phyloP scores from a whole-genome alignment of 768 basidiomycete species.

The Holtermannia corniformis region DNA sequence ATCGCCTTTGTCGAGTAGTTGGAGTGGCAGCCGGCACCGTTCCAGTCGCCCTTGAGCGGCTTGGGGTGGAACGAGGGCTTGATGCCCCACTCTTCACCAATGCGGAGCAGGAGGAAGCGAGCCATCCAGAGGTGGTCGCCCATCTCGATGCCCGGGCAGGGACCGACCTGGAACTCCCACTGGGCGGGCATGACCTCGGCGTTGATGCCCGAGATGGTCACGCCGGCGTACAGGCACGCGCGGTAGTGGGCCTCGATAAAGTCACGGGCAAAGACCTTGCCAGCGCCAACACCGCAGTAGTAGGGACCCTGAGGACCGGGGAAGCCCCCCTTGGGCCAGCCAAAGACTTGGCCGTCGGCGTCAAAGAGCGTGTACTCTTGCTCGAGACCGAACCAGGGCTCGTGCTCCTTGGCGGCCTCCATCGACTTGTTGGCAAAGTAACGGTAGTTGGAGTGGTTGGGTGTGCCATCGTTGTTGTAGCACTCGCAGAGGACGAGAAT shows the following conservation, averaged over 20 bases:
- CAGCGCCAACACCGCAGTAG: slow-evolving; percentile 99
- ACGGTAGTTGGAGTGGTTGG: slow-evolving; percentile 92
- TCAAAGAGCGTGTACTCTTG: slow-evolving; percentile 99
- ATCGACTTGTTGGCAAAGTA: slow-evolving; percentile 90
- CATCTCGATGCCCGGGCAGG: slow-evolving; percentile 95
- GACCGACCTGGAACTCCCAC: slow-evolving; percentile 99
- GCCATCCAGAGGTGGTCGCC: slow-evolving; percentile 99
- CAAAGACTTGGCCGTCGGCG: slow-evolving; percentile 76
- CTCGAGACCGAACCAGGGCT: slow-evolving; percentile 97
- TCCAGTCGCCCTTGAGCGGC: slow-evolving; percentile 94
- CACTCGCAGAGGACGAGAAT: slow-evolving; percentile 94
- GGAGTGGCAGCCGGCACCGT: slow-evolving; percentile 95
- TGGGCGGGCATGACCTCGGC: slow-evolving; percentile 99
- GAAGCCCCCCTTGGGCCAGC: slow-evolving; percentile 99
- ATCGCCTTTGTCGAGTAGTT: slow-evolving; percentile 93
- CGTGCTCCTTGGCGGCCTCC: slow-evolving; percentile 52
- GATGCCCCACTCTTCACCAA: slow-evolving; percentile 94
- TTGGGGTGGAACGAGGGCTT: slow-evolving; percentile 99
- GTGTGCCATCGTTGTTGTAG: slow-evolving; percentile 98
- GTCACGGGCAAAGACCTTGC: slow-evolving; percentile 97
- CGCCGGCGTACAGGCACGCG: slow-evolving; percentile 75
- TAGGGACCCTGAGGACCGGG: slow-evolving; percentile 98
- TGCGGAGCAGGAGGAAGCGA: slow-evolving; percentile 86
- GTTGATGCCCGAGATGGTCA: slow-evolving; percentile 99
- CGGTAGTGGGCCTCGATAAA: slow-evolving; percentile 95